A percentile compares a stretch with the other conserved stretches of the same genome.
phyloP scores from a whole-genome alignment of 164 flowering plant species.

The Piper betle region DNA sequence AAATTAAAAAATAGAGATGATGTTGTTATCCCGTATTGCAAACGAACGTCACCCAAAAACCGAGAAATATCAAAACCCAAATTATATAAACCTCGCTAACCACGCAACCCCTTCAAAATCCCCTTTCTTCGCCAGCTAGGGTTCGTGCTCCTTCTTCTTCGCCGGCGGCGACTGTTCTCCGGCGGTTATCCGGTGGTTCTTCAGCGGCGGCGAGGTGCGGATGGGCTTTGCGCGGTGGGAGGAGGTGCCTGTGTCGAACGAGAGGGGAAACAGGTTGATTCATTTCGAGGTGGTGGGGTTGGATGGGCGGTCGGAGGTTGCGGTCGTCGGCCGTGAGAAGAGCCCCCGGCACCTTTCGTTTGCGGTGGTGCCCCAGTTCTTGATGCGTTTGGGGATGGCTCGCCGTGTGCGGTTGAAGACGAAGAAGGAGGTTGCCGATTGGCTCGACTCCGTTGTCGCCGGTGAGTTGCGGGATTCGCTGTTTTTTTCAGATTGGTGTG shows the following conservation, averaged over 20 bases:
- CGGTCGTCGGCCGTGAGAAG: constrained; percentile 64
- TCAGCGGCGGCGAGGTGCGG: neutral
- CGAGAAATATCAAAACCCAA: too few species aligned
- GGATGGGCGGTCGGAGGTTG: constrained; percentile 51
- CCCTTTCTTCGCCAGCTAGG: too few species aligned
- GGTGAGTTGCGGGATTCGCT: too few species aligned
- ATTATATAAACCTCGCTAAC: too few species aligned
- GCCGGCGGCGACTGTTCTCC: too few species aligned
- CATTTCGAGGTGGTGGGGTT: constrained; percentile 43
- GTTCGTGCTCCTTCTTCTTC: too few species aligned
- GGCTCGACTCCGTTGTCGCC: constrained; percentile 50
- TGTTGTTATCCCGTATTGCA: too few species aligned
- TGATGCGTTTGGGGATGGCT: constrained; percentile 1
- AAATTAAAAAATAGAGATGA: too few species aligned
- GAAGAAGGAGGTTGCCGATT: constrained; percentile 56
- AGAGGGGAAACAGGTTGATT: constrained; percentile 50
- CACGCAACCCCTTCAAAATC: too few species aligned
- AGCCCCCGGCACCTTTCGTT: constrained; percentile 43
- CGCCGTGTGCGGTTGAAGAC: constrained; percentile 29
- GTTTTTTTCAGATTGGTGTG: too few species aligned
- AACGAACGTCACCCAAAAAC: too few species aligned
- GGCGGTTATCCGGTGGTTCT: too few species aligned
- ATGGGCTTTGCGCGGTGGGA: constrained; percentile 43
- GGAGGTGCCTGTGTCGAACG: constrained; percentile 44
- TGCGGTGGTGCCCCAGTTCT: constrained; percentile 10